phyloP scores from a whole-genome alignment of 2,329 filamentous ascomycete genomes.

The Coniochaeta prunicola region DNA sequence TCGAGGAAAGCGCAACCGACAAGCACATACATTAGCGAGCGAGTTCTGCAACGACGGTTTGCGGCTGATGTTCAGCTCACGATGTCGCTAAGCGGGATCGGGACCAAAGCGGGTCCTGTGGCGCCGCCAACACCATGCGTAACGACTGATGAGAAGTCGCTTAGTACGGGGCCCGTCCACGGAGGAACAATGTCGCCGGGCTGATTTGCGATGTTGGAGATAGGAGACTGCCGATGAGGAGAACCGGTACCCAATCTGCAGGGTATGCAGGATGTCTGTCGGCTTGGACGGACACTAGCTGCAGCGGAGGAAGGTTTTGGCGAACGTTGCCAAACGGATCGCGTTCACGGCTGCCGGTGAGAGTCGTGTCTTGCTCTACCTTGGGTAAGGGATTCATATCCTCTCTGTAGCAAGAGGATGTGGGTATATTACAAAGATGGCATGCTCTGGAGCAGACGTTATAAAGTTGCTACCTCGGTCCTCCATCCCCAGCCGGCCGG shows the following conservation, averaged over 20 bases:
- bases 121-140: background rate
- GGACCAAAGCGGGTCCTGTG: background rate
- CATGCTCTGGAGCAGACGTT: conserved; percentile 2
- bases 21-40: background rate
- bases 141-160: background rate
- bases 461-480: conserved; percentile 33
- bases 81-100: background rate
- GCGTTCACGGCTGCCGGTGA: background rate
- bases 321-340: background rate
- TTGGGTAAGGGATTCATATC: background rate
- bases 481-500: conserved; percentile 38
- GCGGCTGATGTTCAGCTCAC: background rate
- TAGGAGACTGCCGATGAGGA: background rate
- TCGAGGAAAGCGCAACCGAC: background rate
- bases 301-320: background rate
- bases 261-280: background rate
- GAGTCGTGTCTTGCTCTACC: background rate
- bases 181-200: background rate
- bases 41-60: background rate
- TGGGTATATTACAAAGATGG: background rate
- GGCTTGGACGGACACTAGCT: background rate
- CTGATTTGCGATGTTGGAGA: background rate
- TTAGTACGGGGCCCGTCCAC: background rate
- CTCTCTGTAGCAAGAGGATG: background rate
- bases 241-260: background rate